Evolutionary conservation across 1,139 yeast genomes (phyloP).

Genomic region (Scheffersomyces titani): DNA sequence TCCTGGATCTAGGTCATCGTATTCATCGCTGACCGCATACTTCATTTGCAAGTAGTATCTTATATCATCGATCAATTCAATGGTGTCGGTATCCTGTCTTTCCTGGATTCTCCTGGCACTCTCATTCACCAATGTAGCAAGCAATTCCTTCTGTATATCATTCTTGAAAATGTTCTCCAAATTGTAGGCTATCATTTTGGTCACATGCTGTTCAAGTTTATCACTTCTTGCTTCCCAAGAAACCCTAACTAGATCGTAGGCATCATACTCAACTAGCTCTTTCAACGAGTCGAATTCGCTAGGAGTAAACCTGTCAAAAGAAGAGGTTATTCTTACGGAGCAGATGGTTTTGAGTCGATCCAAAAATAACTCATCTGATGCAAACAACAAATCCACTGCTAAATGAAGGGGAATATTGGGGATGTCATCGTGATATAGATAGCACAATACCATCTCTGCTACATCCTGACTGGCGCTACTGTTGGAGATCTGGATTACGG

Average conservation of each 20-base stretch:
- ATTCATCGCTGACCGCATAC: slow-evolving; percentile 35
- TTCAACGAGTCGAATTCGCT: slow-evolving; percentile 21
- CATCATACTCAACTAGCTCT: slow-evolving; percentile 30
- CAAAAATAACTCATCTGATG: slow-evolving; percentile 63
- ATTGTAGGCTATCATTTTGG: slow-evolving; percentile 57
- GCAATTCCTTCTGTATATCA: slow-evolving; percentile 22
- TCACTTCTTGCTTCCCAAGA: slow-evolving; percentile 72
- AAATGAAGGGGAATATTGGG: slow-evolving; percentile 45
- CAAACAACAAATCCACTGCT: slow-evolving; percentile 56
- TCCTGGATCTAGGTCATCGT: slow-evolving; percentile 32
- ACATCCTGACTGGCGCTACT: slow-evolving; percentile 33
- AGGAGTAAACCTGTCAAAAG: slow-evolving; percentile 20
- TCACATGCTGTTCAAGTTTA: slow-evolving; percentile 63
- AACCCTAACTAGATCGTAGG: slow-evolving; percentile 59
- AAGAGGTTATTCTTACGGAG: slow-evolving; percentile 57
- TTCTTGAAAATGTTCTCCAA: slow-evolving; percentile 38
- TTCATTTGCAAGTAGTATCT: slow-evolving; percentile 61
- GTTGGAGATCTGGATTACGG: slow-evolving; percentile 30
- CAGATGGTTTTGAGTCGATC: slow-evolving; percentile 69
- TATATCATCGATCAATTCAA: slow-evolving; percentile 77
- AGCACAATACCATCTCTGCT: slow-evolving; percentile 57
- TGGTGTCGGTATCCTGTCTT: slow-evolving; percentile 76
- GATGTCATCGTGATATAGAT: slow-evolving; percentile 62
- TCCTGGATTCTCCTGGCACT: slow-evolving; percentile 60
- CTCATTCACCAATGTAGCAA: slow-evolving; percentile 28